Percentiles rank a stretch among this genome's conserved stretches.
Conservation (phyloP, 2,329 filamentous ascomycete species). For the Cryphonectria japonica region DNA sequence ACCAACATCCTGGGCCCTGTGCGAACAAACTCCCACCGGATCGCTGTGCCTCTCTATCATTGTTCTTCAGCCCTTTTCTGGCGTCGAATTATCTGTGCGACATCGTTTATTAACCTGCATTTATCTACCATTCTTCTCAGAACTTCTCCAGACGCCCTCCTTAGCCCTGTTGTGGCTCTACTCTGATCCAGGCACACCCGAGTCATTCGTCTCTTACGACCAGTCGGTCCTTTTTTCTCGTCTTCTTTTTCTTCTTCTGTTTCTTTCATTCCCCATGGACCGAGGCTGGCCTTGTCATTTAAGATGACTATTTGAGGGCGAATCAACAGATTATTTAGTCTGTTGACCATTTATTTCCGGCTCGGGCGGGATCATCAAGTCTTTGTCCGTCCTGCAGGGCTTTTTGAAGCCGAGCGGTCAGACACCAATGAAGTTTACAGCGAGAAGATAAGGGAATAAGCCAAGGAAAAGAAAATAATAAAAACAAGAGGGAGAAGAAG, state of each 20-base stretch:
- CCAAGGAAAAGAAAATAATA: not conserved
- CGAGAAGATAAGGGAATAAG: not conserved
- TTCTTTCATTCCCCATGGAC: not conserved
- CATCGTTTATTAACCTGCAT: not conserved
- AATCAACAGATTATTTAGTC: not conserved
- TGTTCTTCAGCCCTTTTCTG: conserved; percentile 14
- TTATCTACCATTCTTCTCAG: conserved; percentile 12
- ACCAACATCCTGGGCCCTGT: conserved; percentile 12
- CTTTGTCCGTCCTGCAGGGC: conserved; percentile 11
- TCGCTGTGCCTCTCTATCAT: conserved; percentile 2
- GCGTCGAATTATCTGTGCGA: not conserved
- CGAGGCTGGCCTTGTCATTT: conserved; percentile 19
- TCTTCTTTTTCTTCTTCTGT: not conserved
- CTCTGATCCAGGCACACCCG: conserved; percentile 14
- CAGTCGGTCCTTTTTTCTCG: not conserved
- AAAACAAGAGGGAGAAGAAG: not conserved
- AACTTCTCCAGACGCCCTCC: not conserved
- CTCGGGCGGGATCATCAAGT: conserved; percentile 18
- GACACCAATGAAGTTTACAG: not conserved
- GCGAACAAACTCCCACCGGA: conserved; percentile 14
- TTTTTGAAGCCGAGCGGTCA: conserved; percentile 6
- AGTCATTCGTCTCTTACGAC: conserved; percentile 21
- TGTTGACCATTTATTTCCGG: conserved; percentile 22
- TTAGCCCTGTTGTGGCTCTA: not conserved
- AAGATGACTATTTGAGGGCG: conserved; percentile 20